Evolutionary conservation across 345 rosid species (phyloP).

Genomic region (Acer negundo): DNA sequence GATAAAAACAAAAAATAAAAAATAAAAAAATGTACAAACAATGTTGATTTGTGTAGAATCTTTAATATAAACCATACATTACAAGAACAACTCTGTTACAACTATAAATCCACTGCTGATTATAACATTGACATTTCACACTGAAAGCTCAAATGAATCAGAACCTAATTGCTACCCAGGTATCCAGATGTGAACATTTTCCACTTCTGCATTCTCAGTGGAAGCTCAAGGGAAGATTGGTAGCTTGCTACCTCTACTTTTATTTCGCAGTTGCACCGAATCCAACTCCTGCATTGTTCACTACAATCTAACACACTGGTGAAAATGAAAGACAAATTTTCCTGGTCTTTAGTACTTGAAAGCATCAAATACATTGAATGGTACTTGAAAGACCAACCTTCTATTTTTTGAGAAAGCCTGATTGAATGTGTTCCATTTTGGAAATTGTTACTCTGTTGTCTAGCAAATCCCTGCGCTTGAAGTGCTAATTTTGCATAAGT

Average conservation of each 20-base stretch:
- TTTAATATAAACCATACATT: not conserved
- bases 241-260: not conserved
- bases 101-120: not conserved
- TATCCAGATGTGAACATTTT: no score
- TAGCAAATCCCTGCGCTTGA: no score
- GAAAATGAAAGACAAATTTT: not conserved
- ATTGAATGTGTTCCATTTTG: no score
- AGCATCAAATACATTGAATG: no score
- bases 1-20: no score
- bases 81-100: not conserved
- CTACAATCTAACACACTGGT: not conserved
- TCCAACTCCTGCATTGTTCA: not conserved
- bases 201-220: not conserved
- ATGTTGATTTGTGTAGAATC: not conserved
- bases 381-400: no score
- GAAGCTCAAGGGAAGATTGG: not conserved
- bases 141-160: not conserved
- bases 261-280: not conserved
- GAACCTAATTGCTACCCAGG: not conserved
- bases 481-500: no score
- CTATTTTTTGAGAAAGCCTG: no score
- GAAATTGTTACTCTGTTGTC: no score
- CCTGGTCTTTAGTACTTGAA: no score
- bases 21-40: not conserved
- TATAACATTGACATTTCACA: not conserved